phyloP scores from a whole-genome alignment of 2,329 filamentous ascomycete species.

The Penicillium sp. region DNA sequence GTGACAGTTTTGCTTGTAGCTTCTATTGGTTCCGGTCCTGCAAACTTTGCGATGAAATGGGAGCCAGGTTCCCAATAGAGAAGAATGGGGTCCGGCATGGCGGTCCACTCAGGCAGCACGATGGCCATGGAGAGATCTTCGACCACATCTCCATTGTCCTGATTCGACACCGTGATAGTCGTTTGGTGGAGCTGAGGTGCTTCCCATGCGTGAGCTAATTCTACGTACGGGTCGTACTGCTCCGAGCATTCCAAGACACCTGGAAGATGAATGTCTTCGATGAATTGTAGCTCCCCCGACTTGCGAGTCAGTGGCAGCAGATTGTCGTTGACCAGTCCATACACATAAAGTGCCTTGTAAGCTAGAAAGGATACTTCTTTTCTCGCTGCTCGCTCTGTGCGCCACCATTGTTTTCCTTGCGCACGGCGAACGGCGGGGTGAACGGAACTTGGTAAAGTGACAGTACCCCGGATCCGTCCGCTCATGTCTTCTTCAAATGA shows the following conservation, averaged over 20 bases:
- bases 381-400: conserved; percentile 66
- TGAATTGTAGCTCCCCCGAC: conserved; percentile 16
- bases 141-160: conserved; percentile 7
- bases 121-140: conserved; percentile 22
- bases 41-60: conserved; percentile 20
- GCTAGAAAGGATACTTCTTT: conserved; percentile 83
- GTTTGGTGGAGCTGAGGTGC: conserved; percentile 18
- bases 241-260: conserved; percentile 24
- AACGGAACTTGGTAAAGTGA: conserved; percentile 69
- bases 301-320: conserved; percentile 61
- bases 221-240: conserved; percentile 32
- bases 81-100: conserved; percentile 21
- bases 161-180: conserved; percentile 19
- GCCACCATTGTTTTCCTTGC: conserved; percentile 59
- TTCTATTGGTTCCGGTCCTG: conserved; percentile 4
- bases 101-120: conserved; percentile 16
- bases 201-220: conserved; percentile 28
- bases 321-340: conserved; percentile 72
- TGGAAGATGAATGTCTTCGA: conserved; percentile 13
- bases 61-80: conserved; percentile 30
- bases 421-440: conserved; percentile 59
- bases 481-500: conserved; percentile 22
- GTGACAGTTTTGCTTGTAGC: conserved; percentile 21
- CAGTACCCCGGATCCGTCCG: conserved; percentile 50
- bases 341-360: conserved; percentile 66